phyloP scores from a whole-genome alignment of 768 basidiomycete genomes.

The Calocera cornea region DNA sequence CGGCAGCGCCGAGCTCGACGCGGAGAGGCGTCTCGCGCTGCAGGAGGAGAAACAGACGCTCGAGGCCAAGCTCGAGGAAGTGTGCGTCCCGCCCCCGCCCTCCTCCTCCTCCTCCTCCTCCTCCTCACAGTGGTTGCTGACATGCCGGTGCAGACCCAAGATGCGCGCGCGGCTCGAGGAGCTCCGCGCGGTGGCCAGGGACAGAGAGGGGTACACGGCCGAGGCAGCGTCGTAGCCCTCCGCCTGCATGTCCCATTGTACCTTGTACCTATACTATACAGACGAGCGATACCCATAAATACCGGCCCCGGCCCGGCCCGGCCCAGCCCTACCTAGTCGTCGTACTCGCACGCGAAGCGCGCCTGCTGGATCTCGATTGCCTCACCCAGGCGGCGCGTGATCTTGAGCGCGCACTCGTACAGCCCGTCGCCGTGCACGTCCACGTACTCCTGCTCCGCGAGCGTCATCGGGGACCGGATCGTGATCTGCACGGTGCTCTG shows the following conservation, averaged over 20 bases:
- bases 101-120: background rate
- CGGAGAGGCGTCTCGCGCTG: slow-evolving; percentile 74
- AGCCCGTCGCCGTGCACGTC: background rate
- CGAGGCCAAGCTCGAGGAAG: slow-evolving; percentile 73
- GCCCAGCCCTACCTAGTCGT: background rate
- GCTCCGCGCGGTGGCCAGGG: slow-evolving; percentile 33
- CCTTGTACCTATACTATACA: background rate
- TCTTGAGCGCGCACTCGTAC: background rate
- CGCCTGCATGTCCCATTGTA: background rate
- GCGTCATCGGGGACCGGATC: background rate
- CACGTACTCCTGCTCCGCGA: background rate
- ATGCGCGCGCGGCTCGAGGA: slow-evolving; percentile 63
- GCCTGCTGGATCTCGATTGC: background rate
- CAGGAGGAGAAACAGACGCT: slow-evolving; percentile 90
- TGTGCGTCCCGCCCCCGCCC: slow-evolving; percentile 38
- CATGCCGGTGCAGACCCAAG: slow-evolving; percentile 47
- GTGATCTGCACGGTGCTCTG: background rate
- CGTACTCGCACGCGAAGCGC: background rate
- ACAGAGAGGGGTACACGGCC: slow-evolving; percentile 9
- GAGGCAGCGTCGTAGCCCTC: background rate
- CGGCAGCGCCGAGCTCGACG: slow-evolving; percentile 69
- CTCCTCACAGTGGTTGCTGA: slow-evolving; percentile 6
- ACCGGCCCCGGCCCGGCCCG: too few species aligned
- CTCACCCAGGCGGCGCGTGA: background rate
- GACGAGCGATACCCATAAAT: too few species aligned